Percentiles rank a stretch among this genome's conserved stretches.
These are phyloP conservation scores for Neckera pumila DNA, from an alignment of 225 moss, liverwort and hornwort genomes.

Conservation along the genomic window DNA sequence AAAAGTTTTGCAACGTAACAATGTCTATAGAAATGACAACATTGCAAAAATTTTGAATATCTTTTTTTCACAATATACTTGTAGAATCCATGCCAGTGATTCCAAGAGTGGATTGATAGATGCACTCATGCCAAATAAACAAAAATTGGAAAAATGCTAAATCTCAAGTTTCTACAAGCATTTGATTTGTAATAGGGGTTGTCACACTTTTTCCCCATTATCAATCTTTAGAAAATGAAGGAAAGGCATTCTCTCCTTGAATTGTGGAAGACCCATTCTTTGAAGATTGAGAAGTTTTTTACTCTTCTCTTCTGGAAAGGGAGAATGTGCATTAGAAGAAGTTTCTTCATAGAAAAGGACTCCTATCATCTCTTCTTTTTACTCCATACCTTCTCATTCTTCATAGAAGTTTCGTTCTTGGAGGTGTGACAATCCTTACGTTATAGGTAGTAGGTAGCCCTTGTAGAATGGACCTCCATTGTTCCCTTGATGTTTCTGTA, in stretches of 20 bases:
- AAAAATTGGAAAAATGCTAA: not conserved
- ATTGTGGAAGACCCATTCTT: accelerated
- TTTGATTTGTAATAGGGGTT: not conserved
- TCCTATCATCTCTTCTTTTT: not conserved
- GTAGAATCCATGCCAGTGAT: not conserved
- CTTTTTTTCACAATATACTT: not conserved
- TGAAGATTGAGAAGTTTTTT: not conserved
- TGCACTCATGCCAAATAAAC: not conserved
- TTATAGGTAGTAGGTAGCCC: too few species aligned
- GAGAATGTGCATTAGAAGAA: not conserved
- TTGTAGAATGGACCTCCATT: not conserved
- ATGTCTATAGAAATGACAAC: not conserved
- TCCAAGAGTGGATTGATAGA: not conserved
- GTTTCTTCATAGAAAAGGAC: not conserved
- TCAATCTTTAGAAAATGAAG: not conserved
- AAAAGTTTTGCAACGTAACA: not conserved
- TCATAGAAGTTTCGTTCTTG: not conserved
- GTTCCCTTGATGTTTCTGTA: not conserved
- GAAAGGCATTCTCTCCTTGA: accelerated
- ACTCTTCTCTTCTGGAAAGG: not conserved
- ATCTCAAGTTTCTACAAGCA: not conserved
- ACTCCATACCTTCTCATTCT: not conserved
- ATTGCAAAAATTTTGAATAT: not conserved
- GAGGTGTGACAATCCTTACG: too few species aligned
- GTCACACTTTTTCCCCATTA: not conserved